A percentile compares a stretch with the other conserved stretches of the same genome.
Evolutionary conservation across 2,329 filamentous ascomycete genomes (phyloP).

Genomic region (Cadophora sp.): DNA sequence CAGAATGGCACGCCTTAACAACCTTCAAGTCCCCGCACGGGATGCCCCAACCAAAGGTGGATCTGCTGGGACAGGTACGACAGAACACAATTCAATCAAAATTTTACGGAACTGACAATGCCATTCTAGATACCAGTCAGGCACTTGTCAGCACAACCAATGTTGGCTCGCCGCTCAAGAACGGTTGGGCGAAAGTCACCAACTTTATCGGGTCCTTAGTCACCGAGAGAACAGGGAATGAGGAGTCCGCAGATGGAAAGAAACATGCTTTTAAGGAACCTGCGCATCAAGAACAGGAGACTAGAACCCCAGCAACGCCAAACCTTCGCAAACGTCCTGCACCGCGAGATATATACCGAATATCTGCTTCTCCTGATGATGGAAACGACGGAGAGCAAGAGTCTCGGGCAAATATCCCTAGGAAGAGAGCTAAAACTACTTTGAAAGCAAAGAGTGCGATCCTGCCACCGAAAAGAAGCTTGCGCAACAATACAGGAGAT

Average conservation of each 20-base stretch:
- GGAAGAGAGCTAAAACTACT: not conserved
- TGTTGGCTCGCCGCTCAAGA: conserved; percentile 3
- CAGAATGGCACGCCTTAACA: not conserved
- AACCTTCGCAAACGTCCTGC: conserved; percentile 1
- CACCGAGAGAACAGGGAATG: not conserved
- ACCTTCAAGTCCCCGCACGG: not conserved
- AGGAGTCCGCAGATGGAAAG: not conserved
- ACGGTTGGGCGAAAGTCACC: not conserved
- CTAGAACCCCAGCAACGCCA: not conserved
- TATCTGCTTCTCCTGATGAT: not conserved
- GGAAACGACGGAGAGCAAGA: not conserved
- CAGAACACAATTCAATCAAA: not conserved
- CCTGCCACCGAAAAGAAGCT: conserved; percentile 13
- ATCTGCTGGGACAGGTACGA: conserved; percentile 4
- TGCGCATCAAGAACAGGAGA: conserved; percentile 3
- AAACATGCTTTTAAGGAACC: not conserved
- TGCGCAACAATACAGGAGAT: not conserved
- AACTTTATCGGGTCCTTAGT: not conserved
- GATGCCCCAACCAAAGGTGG: not conserved
- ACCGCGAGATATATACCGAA: conserved; percentile 10
- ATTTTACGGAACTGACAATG: not conserved
- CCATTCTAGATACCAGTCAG: not conserved
- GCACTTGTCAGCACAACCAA: not conserved
- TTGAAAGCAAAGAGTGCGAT: conserved; percentile 1
- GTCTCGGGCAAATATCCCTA: not conserved